phyloP scores from a whole-genome alignment of 2,329 filamentous ascomycete species.

The Fusarium bulbicola region DNA sequence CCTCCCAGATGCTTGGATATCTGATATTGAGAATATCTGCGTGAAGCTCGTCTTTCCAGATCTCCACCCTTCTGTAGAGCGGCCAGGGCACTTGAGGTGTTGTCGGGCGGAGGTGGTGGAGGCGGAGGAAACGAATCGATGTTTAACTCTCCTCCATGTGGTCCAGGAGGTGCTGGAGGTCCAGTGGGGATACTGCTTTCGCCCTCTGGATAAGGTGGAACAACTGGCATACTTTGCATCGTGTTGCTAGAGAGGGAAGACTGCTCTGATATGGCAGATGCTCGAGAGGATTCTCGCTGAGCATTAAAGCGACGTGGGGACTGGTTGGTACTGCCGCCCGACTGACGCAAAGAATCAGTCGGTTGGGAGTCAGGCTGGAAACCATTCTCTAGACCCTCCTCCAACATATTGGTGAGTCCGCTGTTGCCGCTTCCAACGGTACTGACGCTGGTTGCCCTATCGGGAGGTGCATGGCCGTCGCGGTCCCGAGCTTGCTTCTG shows the following conservation, averaged over 20 bases:
- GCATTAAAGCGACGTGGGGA: slow-evolving; percentile 60
- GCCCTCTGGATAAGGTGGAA: slow-evolving; percentile 75
- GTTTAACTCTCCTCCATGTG: slow-evolving; percentile 56
- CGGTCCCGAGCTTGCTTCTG: slow-evolving; percentile 69
- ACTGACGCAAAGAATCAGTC: slow-evolving; percentile 39
- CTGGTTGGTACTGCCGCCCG: slow-evolving; percentile 42
- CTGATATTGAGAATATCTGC: slow-evolving; percentile 95
- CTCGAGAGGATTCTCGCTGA: slow-evolving; percentile 61
- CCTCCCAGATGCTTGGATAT: slow-evolving; percentile 92
- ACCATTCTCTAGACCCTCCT: slow-evolving; percentile 66
- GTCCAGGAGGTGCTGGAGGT: slow-evolving; percentile 52
- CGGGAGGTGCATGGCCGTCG: slow-evolving; percentile 55
- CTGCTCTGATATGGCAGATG: slow-evolving; percentile 64
- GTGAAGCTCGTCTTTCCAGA: slow-evolving; percentile 88
- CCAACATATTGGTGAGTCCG: slow-evolving; percentile 64
- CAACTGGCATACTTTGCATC: slow-evolving; percentile 78
- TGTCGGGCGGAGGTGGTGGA: slow-evolving; percentile 72
- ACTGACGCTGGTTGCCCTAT: slow-evolving; percentile 66
- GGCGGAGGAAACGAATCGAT: slow-evolving; percentile 76
- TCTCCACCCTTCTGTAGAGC: slow-evolving; percentile 92
- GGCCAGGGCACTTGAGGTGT: slow-evolving; percentile 88
- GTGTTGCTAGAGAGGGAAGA: slow-evolving; percentile 78
- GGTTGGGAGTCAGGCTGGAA: slow-evolving; percentile 55
- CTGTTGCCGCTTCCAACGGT: slow-evolving; percentile 67
- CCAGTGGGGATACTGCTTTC: slow-evolving; percentile 60